Evolutionary conservation across 2,329 filamentous ascomycete species (phyloP).

Genomic region (Aureobasidium sp.): DNA sequence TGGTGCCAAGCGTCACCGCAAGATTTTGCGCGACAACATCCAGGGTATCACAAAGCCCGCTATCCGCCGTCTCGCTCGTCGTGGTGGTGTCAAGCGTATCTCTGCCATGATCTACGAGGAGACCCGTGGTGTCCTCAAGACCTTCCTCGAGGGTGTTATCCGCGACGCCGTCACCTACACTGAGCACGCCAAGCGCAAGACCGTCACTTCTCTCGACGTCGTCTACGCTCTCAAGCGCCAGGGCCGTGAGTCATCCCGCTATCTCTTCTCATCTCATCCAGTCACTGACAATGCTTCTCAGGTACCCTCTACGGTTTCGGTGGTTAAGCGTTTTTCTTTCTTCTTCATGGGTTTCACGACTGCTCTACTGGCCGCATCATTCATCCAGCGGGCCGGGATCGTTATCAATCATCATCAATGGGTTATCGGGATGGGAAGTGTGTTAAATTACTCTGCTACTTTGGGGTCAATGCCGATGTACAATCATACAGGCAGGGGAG

Average conservation of each 20-base stretch:
- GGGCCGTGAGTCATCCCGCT: conserved; percentile 36
- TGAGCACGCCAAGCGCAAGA: conserved; percentile 75
- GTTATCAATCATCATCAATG: conserved; percentile 13
- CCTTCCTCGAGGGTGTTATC: conserved; percentile 75
- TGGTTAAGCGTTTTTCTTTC: conserved; percentile 39
- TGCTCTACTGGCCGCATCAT: conserved; percentile 9
- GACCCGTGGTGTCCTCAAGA: conserved; percentile 74
- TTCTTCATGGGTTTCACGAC: conserved; percentile 15
- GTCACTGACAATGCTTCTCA: conserved; percentile 15
- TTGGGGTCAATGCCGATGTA: conserved; percentile 14
- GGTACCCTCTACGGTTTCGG: conserved; percentile 59
- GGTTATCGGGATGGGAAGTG: conserved; percentile 12
- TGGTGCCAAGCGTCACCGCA: conserved; percentile 96
- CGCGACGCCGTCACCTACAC: conserved; percentile 74
- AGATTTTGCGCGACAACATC: conserved; percentile 99
- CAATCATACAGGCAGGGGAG: conserved; percentile 15
- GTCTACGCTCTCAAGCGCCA: conserved; percentile 57
- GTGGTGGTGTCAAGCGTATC: conserved; percentile 99
- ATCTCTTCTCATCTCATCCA: conserved; percentile 14
- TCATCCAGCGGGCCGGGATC: conserved; percentile 6
- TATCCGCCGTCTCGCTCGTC: conserved; percentile 95
- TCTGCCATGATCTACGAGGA: conserved; percentile 89
- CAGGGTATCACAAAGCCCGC: conserved; percentile 99
- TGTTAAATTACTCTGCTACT: conserved; percentile 6
- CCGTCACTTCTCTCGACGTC: conserved; percentile 54